Evolutionary conservation across 768 basidiomycete genomes (phyloP).

Genomic region (Trichaptum fuscoviolaceum): DNA sequence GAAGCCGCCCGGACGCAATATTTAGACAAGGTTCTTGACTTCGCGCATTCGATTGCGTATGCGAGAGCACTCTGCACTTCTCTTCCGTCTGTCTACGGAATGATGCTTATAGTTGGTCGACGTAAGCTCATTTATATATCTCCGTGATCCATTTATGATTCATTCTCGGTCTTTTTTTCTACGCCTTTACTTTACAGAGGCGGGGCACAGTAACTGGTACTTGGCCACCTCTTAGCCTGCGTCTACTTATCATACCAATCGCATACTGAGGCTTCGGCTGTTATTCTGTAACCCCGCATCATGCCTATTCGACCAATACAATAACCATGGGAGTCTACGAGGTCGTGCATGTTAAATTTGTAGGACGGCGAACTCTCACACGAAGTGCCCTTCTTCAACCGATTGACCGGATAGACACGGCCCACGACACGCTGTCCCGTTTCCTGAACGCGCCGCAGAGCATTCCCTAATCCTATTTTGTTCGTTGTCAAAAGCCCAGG

Average conservation of each 20-base stretch:
- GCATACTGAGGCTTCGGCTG: neutral
- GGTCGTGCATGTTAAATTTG: neutral
- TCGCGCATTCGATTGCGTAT: neutral
- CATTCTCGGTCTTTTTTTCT: neutral
- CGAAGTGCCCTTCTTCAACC: neutral
- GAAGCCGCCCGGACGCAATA: neutral
- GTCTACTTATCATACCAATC: neutral
- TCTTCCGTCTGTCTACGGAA: neutral
- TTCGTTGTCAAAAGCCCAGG: neutral
- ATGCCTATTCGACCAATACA: neutral
- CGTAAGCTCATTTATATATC: neutral
- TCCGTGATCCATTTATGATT: neutral
- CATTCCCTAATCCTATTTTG: neutral
- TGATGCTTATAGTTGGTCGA: neutral
- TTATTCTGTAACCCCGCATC: neutral
- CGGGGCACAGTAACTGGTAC: neutral
- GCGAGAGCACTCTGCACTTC: neutral
- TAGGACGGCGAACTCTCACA: neutral
- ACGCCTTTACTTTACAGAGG: neutral
- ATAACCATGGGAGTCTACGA: neutral
- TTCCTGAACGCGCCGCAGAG: neutral
- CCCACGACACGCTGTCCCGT: neutral
- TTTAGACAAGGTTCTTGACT: no score
- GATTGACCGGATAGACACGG: neutral
- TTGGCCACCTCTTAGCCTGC: neutral